Conservation (phyloP, 805 yeast species). For the Saccharomycopsis capsularis region DNA sequence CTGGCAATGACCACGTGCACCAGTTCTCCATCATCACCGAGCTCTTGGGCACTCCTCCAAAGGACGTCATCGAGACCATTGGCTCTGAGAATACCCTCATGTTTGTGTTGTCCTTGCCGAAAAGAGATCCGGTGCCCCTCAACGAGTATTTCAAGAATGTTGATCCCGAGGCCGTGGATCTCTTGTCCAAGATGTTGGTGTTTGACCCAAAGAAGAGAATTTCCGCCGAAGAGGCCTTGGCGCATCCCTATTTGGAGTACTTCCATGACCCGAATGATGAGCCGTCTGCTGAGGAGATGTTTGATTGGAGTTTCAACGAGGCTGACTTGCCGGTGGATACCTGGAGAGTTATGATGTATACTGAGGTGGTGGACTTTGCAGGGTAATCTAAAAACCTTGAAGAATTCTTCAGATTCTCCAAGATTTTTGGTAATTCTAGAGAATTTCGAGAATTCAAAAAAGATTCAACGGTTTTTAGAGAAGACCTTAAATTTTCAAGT, state of each 20-base stretch:
- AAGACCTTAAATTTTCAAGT: too few species aligned
- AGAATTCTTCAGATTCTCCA: background rate
- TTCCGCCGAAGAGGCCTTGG: conserved; percentile 83
- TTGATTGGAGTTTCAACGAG: conserved; percentile 97
- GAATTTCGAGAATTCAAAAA: background rate
- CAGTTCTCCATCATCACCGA: conserved; percentile 97
- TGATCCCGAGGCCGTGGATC: conserved; percentile 81
- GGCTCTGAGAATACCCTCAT: conserved; percentile 92
- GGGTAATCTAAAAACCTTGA: too few species aligned
- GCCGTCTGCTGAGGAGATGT: conserved; percentile 85
- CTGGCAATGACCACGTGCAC: conserved; percentile 97
- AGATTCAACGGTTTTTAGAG: background rate
- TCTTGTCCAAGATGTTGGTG: conserved; percentile 82
- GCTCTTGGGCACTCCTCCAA: conserved; percentile 91
- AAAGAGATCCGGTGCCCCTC: conserved; percentile 86
- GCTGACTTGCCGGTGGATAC: conserved; percentile 97
- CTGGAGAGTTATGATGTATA: conserved; percentile 99
- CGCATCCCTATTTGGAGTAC: conserved; percentile 87
- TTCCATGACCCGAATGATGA: conserved; percentile 98
- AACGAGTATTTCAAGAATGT: conserved; percentile 70
- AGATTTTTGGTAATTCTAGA: too few species aligned
- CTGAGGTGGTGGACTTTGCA: conserved; percentile 93
- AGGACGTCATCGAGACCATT: conserved; percentile 91
- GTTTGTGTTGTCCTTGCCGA: conserved; percentile 90
- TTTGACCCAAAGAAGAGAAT: conserved; percentile 94